phyloP scores from a whole-genome alignment of 345 rosid genomes.

The Salix dunnii region DNA sequence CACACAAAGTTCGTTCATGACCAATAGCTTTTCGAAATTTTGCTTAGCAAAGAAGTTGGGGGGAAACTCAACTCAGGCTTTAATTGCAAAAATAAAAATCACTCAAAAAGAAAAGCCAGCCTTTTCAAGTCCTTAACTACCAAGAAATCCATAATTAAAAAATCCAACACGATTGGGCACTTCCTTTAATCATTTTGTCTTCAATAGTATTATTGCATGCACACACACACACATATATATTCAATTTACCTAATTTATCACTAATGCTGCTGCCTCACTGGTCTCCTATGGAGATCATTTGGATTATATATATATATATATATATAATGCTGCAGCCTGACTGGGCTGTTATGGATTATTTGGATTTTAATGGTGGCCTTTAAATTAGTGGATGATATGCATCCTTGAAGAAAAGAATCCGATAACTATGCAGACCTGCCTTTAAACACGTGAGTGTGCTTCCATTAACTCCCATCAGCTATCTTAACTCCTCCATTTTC shows the following conservation, averaged over 20 bases:
- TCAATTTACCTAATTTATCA: conserved; percentile 11
- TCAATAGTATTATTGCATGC: neutral
- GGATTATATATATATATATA: neutral
- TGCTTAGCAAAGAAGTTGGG: neutral
- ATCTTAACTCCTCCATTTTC: neutral
- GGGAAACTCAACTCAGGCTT: neutral
- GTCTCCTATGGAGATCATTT: neutral
- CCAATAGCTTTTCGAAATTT: neutral
- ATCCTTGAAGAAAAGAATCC: conserved; percentile 4
- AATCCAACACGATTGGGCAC: neutral
- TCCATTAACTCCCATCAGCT: neutral
- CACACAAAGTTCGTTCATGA: neutral
- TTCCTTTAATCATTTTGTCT: neutral
- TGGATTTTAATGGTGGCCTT: neutral
- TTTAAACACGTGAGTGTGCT: neutral
- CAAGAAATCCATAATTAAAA: conserved; percentile 14
- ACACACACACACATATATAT: too few species aligned
- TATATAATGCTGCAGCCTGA: neutral
- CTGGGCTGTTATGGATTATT: conserved; percentile 4
- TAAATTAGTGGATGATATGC: too few species aligned
- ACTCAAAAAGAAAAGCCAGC: neutral
- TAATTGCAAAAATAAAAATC: neutral
- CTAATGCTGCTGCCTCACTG: neutral
- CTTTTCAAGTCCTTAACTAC: conserved; percentile 13
- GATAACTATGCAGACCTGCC: neutral